Conservation (phyloP, 2,329 filamentous ascomycete species). For the Fusarium sterilihyphosum region DNA sequence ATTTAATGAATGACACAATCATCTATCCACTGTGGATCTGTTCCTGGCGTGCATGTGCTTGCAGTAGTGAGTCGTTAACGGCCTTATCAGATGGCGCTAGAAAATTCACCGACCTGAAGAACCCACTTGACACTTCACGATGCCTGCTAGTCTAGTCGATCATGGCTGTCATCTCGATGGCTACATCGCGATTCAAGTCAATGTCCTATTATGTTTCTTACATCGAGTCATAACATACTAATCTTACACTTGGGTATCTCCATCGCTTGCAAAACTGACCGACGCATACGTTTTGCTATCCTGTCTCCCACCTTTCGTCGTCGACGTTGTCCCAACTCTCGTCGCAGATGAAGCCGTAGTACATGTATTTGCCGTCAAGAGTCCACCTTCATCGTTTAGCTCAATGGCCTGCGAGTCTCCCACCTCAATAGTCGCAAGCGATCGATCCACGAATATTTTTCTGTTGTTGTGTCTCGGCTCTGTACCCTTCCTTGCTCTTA, state of each 20-base stretch:
- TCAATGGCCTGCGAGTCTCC: background rate
- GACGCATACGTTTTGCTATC: background rate
- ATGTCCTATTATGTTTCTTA: background rate
- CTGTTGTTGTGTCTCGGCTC: background rate
- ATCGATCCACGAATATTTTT: slow-evolving; percentile 18
- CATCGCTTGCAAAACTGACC: slow-evolving; percentile 8
- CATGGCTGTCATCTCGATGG: background rate
- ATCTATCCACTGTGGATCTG: slow-evolving; percentile 16
- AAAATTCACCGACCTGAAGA: background rate
- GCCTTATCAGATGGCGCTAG: slow-evolving; percentile 22
- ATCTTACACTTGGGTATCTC: slow-evolving; percentile 11
- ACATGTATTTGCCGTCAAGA: background rate
- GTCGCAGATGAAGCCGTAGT: background rate
- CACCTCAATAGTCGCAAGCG: background rate
- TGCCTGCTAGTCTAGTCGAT: slow-evolving; percentile 15
- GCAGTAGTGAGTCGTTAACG: slow-evolving; percentile 2
- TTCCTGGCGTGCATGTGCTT: slow-evolving; percentile 11
- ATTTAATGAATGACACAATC: slow-evolving; percentile 16
- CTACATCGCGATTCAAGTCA: background rate
- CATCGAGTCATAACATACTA: background rate
- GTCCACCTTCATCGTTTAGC: background rate
- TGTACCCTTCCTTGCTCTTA: background rate
- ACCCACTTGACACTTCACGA: slow-evolving; percentile 7
- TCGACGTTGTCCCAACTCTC: background rate
- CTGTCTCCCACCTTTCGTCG: background rate